phyloP scores from a whole-genome alignment of 2,329 filamentous ascomycete genomes.

The Dryadomyces sulphureus region DNA sequence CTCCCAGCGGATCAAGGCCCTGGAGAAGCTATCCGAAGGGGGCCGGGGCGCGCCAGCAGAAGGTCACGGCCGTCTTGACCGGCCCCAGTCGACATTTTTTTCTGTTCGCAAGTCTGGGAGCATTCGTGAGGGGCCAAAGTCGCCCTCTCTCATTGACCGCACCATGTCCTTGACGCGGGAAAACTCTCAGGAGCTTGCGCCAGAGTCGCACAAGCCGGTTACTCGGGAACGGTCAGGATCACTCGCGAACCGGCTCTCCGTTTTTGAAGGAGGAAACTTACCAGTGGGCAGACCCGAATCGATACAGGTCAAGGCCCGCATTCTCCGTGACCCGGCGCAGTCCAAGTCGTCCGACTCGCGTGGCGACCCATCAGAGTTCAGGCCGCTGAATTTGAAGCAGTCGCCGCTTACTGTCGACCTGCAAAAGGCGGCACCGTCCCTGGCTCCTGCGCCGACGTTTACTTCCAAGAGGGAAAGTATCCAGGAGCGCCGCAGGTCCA shows the following conservation, averaged over 20 bases:
- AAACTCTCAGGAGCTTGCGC: conserved; percentile 30
- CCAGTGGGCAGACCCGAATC: conserved; percentile 50
- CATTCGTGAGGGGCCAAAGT: conserved; percentile 24
- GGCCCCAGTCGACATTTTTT: conserved; percentile 41
- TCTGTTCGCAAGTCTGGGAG: conserved; percentile 33
- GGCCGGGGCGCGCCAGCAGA: conserved; percentile 13
- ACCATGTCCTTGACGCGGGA: conserved; percentile 23
- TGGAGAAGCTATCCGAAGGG: conserved; percentile 59
- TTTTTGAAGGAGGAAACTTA: conserved; percentile 34
- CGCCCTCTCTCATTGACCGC: conserved; percentile 30
- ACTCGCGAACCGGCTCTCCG: conserved; percentile 38
- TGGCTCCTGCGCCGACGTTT: conserved; percentile 8
- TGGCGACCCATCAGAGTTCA: conserved; percentile 28
- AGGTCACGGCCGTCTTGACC: conserved; percentile 16
- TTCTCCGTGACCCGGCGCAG: conserved; percentile 50
- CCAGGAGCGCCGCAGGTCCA: conserved; percentile 32
- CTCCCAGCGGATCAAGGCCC: conserved; percentile 82
- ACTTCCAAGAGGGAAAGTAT: conserved; percentile 26
- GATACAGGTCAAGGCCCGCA: conserved; percentile 77
- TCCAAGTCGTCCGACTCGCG: conserved; percentile 25
- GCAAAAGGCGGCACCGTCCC: conserved; percentile 23
- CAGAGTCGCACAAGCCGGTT: conserved; percentile 23
- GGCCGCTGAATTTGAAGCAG: conserved; percentile 38
- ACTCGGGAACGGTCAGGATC: conserved; percentile 35
- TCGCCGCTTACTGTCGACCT: conserved; percentile 45